phyloP scores from a whole-genome alignment of 2,329 filamentous ascomycete species.

The Seiridium cupressi region DNA sequence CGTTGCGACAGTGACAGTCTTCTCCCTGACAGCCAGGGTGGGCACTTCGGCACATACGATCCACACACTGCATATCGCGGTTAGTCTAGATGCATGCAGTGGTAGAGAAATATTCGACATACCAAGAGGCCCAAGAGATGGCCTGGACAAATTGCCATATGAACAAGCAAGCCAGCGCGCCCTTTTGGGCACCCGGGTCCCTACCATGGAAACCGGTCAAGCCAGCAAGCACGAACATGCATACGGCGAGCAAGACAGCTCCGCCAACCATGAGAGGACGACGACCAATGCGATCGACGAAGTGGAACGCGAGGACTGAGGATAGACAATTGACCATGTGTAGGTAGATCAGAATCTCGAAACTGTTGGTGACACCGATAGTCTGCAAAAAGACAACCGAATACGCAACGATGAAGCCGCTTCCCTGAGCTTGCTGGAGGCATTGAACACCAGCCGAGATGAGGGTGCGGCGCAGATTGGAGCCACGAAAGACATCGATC shows the following conservation, averaged over 20 bases:
- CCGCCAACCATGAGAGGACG: constrained; percentile 12
- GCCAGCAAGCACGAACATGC: constrained; percentile 11
- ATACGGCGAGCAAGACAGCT: constrained; percentile 5
- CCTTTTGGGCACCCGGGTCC: constrained; percentile 8
- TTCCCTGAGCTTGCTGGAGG: constrained; percentile 19
- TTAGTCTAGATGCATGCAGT: background rate
- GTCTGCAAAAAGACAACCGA: constrained; percentile 20
- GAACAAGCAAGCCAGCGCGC: constrained; percentile 13
- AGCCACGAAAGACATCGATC: constrained; percentile 14
- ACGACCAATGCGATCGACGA: constrained; percentile 12
- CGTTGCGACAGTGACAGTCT: constrained; percentile 23
- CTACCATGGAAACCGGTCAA: constrained; percentile 9
- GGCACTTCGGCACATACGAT: constrained; percentile 25
- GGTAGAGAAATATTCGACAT: background rate
- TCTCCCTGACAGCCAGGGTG: constrained; percentile 24
- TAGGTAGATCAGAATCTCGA: constrained; percentile 13
- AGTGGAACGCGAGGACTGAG: constrained; percentile 12
- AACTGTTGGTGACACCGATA: constrained; percentile 15
- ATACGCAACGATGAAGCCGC: constrained; percentile 17
- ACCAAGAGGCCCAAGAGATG: constrained; percentile 15
- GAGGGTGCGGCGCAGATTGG: constrained; percentile 16
- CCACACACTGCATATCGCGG: constrained; percentile 19
- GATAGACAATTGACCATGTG: constrained; percentile 12
- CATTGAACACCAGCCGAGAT: constrained; percentile 15
- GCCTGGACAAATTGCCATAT: constrained; percentile 14